Base-by-base conservation (phyloP, 1,284 basidiomycete genomes). In the Fomitiporia mediterranea region DNA sequence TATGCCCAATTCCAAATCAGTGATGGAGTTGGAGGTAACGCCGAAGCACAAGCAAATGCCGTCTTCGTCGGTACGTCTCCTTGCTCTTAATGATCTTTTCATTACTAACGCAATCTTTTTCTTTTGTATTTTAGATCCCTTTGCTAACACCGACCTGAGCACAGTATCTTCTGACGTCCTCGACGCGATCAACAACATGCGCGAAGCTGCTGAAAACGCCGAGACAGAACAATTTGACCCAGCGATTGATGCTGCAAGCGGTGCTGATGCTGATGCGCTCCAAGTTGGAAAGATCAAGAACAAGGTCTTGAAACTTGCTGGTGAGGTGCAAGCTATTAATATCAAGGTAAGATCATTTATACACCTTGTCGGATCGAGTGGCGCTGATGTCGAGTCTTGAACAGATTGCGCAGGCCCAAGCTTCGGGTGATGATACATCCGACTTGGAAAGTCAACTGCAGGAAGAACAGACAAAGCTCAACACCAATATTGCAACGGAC, bases 241-340 rank as follows among this genome's bases (percentile, higher is more conserved):
- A 4, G 64, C 66, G 32, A 78, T 78, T 59, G 70, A 64, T 13
- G 74, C 72, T 27, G 73, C 77, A 1, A 63, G 66, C 8, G 75
- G 74, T 34, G 71, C 65, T 25, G 67, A 49, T 2, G 71, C 70
- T 67, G 56, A 48, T 39, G 55, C 55, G n/a, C 50, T 57, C 27
- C 49, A 57, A 23, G 55, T 52, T 35, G 55, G 55, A 6, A 57
- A 57, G 49, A 57, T 57, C 9, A 57, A 57, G 72, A 79, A 80
- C 71, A 79, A 80, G 69, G 77, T 78, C 27, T 64, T 79, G 37
- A 79, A 79, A 67, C 66, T 79, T 51, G 74, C 74, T 19, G 76
- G 71, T 30, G 68, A 71, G 59, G 65, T 71, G 19, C 72, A 74
- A 62, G 72, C 64, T 35, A 60, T 74, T 13, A 69, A 73, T 55